Conservation (phyloP, 805 yeast species). For the Saccharomycopsis olivae region DNA sequence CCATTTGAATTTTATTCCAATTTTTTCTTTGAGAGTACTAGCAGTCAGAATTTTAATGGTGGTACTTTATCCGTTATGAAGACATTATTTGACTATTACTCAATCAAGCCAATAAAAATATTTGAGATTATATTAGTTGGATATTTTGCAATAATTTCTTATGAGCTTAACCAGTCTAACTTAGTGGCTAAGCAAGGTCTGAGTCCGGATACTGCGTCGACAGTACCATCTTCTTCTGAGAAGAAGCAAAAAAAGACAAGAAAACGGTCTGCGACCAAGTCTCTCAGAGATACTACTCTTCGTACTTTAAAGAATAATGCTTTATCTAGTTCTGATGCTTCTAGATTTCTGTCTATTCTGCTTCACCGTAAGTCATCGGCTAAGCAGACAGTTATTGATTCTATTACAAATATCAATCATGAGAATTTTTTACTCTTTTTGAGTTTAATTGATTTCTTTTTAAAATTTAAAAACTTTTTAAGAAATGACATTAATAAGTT, state of each 20-base stretch:
- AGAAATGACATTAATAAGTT: constrained; percentile 1
- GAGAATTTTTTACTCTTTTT: constrained; percentile 6
- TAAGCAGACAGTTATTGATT: neutral
- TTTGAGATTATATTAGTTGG: constrained; percentile 8
- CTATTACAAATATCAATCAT: constrained; percentile 1
- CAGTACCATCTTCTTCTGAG: neutral
- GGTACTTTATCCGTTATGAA: neutral
- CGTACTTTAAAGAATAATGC: neutral
- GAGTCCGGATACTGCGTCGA: neutral
- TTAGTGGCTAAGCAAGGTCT: neutral
- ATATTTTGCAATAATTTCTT: constrained; percentile 1
- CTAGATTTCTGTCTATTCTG: neutral
- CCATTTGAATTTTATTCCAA: constrained; percentile 7
- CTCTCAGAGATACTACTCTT: neutral
- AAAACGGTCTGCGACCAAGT: neutral
- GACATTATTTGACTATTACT: constrained; percentile 5
- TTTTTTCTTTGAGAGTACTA: constrained; percentile 3
- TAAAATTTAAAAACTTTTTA: constrained; percentile 8
- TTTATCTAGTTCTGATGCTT: neutral
- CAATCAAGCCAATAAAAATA: constrained; percentile 10
- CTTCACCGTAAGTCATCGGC: neutral
- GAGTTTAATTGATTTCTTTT: constrained; percentile 5
- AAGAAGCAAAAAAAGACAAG: neutral
- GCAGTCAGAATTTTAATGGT: neutral
- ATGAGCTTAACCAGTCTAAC: neutral